Base-by-base conservation (phyloP, 139 green algal species). In the Trebouxia sp. region DNA sequence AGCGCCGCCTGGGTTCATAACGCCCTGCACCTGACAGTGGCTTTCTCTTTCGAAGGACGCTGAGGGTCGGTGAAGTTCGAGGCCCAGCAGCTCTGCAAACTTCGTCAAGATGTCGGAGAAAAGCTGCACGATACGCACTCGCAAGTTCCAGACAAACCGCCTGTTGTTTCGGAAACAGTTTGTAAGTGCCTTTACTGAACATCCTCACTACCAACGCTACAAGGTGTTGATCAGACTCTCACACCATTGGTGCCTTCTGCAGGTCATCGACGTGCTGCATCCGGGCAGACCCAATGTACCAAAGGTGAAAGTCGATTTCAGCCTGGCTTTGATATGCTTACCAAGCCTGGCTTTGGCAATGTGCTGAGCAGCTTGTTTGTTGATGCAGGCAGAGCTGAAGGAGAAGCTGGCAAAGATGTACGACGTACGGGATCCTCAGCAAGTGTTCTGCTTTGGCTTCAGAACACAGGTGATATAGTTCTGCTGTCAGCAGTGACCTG, bases 221-320 rank as follows among this genome's bases (percentile, higher is more conserved):
- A 5, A 38, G 15, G 1, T 65, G 8, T 11, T 45, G 10, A 30
- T 32, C 24, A 45, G 50, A 1, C 4, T 9, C 50, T 10, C 4
- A 3, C 22, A 22, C 50, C 32, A 50, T 14, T 6, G 17, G 6
- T 62, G n/a, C 30, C 1, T 80, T 12, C 74, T 79, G 76, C 89
- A 98, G 95, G 89, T 99, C 72, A 90, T 98, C 39, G 97, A 99
- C 84, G 97, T 99, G 30, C 91, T 99, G 75, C 97, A 99, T 88
- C 97, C 97, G 50, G 97, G 97, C 65, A 86, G 92, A 28, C 86
- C 96, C 15, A 98, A 97, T 77, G 97, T 99, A 42, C 92, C 93
- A 76, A 99, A 99, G 97, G 94, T 97, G 50, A n/a, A 30, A 17
- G 15, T 32, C 28, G 28, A 12, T 32, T 41, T 28, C 47, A 43